These are phyloP conservation scores for Jacaranda copaia DNA, from an alignment of 257 asterid species.

Conservation along the genomic window DNA sequence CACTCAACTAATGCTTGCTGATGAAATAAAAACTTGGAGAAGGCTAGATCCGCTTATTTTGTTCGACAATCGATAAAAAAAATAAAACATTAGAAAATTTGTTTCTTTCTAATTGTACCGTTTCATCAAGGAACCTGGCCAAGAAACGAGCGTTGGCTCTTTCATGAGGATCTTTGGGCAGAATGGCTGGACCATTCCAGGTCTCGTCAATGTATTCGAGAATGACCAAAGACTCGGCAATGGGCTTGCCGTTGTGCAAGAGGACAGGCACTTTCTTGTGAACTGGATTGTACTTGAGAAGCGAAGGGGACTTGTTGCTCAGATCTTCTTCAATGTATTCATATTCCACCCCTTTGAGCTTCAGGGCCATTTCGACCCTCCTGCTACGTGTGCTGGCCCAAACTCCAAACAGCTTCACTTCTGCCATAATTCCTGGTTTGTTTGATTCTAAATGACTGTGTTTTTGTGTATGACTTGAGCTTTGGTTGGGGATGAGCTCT, in stretches of 20 bases:
- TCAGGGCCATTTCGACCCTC: constrained; percentile 47
- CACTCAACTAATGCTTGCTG: no score
- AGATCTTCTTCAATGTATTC: constrained; percentile 50
- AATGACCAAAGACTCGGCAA: constrained; percentile 51
- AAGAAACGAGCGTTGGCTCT: constrained; percentile 60
- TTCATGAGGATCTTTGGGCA: constrained; percentile 53
- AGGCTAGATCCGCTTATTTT: no score
- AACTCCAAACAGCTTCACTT: constrained; percentile 52
- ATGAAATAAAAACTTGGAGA: no score
- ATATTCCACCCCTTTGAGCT: constrained; percentile 52
- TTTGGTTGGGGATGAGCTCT: no score
- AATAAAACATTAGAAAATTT: no score
- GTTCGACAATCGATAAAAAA: no score
- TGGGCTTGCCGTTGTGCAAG: constrained; percentile 49
- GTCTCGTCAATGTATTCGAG: constrained; percentile 63
- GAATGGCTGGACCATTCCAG: constrained; percentile 46
- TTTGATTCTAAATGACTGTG: not conserved
- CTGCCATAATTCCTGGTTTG: constrained; percentile 38
- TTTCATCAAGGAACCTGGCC: constrained; percentile 56
- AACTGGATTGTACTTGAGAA: constrained; percentile 56
- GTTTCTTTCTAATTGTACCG: constrained; percentile 43
- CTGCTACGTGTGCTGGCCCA: no score
- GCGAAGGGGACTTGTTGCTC: constrained; percentile 43
- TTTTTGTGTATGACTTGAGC: no score
- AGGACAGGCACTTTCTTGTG: constrained; percentile 45